Evolutionary conservation across 2,329 filamentous ascomycete genomes (phyloP).

Genomic region (Madurella fahalii): DNA sequence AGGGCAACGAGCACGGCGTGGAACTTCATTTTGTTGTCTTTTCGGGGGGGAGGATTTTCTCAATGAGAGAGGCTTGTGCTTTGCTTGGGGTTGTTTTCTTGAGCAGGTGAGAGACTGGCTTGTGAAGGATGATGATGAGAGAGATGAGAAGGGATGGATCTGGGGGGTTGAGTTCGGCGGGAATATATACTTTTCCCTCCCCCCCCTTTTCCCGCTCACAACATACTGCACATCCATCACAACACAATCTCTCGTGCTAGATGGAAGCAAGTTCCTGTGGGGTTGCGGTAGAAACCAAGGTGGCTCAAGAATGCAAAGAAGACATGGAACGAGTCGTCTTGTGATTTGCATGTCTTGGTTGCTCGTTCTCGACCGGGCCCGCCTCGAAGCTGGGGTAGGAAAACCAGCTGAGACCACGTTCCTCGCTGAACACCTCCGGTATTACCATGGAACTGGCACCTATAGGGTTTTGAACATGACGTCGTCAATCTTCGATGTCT

Average conservation of each 20-base stretch:
- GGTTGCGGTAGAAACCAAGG: background rate
- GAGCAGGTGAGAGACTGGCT: background rate
- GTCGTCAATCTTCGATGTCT: too few relatives aligned
- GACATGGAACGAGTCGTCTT: background rate
- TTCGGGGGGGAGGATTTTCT: background rate
- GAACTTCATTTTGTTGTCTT: conserved; percentile 24
- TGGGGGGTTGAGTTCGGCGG: background rate
- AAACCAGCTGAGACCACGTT: background rate
- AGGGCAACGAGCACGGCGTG: conserved; percentile 17
- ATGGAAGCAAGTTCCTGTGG: background rate
- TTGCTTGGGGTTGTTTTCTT: background rate
- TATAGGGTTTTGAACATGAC: too few relatives aligned
- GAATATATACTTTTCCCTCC: conserved; percentile 4
- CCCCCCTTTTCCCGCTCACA: too few relatives aligned
- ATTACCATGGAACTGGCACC: too few relatives aligned
- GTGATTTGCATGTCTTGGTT: conserved; percentile 4
- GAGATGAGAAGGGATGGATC: background rate
- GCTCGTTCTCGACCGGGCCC: background rate
- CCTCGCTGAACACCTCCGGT: background rate
- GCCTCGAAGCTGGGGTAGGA: background rate
- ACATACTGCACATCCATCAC: background rate
- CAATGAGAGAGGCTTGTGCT: background rate
- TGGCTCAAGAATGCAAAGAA: background rate
- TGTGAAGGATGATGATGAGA: conserved; percentile 9
- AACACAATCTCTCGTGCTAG: background rate